phyloP scores from a whole-genome alignment of 2,329 filamentous ascomycete genomes.

The Calonectria henricotiae region DNA sequence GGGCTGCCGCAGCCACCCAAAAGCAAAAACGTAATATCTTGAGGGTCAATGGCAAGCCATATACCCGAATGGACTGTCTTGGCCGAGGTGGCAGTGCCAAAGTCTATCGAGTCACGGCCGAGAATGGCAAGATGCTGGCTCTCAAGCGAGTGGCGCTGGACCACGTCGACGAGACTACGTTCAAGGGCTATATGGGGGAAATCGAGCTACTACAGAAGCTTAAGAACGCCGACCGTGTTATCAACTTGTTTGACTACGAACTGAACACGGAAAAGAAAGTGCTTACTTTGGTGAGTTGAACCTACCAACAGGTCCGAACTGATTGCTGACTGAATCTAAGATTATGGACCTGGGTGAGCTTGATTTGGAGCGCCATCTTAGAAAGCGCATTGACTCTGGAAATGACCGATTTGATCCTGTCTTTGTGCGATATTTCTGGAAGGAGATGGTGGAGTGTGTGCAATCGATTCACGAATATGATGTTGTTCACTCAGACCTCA shows the following conservation, averaged over 20 bases:
- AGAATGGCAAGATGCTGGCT: constrained; percentile 96
- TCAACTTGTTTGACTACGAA: constrained; percentile 92
- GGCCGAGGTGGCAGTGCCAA: constrained; percentile 94
- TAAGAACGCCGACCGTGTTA: constrained; percentile 88
- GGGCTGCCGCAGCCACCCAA: constrained; percentile 83
- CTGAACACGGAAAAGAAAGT: constrained; percentile 93
- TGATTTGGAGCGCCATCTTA: constrained; percentile 90
- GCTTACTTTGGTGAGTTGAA: constrained; percentile 81
- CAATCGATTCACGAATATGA: constrained; percentile 90
- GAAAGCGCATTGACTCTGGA: constrained; percentile 79
- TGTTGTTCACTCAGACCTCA: constrained; percentile 96
- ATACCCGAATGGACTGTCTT: constrained; percentile 90
- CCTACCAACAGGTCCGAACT: not conserved
- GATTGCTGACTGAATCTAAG: constrained; percentile 66
- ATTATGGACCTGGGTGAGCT: constrained; percentile 98
- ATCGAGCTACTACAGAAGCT: constrained; percentile 92
- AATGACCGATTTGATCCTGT: constrained; percentile 86
- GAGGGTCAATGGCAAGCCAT: constrained; percentile 91
- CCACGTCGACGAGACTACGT: constrained; percentile 86
- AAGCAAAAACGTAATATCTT: constrained; percentile 87
- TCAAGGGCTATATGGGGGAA: constrained; percentile 93
- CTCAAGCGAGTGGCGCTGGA: constrained; percentile 94
- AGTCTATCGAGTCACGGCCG: constrained; percentile 96
- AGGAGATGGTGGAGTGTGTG: constrained; percentile 98
- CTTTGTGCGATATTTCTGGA: constrained; percentile 98